These are phyloP conservation scores for Plasmopara viticola DNA, from an alignment of 352 stramenopile genomes.

Conservation along the genomic window DNA sequence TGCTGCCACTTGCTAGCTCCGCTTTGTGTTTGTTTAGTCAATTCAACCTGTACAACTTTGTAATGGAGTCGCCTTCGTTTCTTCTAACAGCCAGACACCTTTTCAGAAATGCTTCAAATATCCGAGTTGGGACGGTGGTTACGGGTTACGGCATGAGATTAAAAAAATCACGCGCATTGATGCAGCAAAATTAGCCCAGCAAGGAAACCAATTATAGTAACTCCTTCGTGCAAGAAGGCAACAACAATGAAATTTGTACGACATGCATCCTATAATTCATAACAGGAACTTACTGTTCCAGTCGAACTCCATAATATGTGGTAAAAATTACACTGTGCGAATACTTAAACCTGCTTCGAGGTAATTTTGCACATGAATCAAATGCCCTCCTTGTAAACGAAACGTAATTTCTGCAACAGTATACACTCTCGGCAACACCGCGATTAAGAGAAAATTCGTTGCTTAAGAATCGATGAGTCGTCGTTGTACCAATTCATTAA, in stretches of 20 bases:
- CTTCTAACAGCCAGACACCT: constrained; percentile 12
- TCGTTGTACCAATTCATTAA: too few relatives aligned
- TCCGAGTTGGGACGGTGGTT: constrained; percentile 18
- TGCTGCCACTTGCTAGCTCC: neutral
- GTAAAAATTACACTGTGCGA: too few relatives aligned
- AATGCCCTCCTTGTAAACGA: too few relatives aligned
- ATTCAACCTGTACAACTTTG: constrained; percentile 8
- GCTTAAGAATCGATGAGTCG: too few relatives aligned
- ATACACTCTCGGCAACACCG: too few relatives aligned
- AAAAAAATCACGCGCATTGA: constrained; percentile 3
- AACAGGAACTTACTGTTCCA: too few relatives aligned
- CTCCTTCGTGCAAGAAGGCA: neutral
- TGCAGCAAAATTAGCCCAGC: constrained; percentile 2
- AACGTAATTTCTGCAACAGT: too few relatives aligned
- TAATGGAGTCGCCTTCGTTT: constrained; percentile 16
- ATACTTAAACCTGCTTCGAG: too few relatives aligned
- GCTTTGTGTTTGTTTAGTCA: constrained; percentile 1
- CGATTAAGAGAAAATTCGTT: too few relatives aligned
- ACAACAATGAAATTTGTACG: neutral
- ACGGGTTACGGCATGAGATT: constrained; percentile 13
- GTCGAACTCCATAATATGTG: too few relatives aligned
- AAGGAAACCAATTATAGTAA: constrained; percentile 5
- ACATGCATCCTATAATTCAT: neutral
- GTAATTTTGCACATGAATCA: too few relatives aligned
- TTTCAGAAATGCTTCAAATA: constrained; percentile 27